Conservation (phyloP, 2,329 filamentous ascomycete species). For the Emergomyces pasteurianus region DNA sequence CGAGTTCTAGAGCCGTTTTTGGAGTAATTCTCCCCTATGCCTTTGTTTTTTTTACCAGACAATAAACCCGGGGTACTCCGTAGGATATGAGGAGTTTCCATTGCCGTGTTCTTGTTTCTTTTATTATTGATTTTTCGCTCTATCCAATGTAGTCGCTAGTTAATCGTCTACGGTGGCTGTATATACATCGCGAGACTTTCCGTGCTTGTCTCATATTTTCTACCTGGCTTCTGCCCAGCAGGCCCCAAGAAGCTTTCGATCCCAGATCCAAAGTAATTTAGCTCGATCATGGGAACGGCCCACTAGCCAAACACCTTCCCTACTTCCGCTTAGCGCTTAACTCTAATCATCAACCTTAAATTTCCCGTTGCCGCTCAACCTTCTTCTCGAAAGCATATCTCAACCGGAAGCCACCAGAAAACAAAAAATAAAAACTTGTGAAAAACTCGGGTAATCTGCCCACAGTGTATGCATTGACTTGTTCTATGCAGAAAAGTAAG, state of each 20-base stretch:
- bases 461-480: too few relatives aligned
- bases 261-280: background rate
- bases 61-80: background rate
- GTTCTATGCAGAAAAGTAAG: too few relatives aligned
- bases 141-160: background rate
- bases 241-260: background rate
- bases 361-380: background rate
- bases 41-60: background rate
- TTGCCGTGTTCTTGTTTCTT: background rate
- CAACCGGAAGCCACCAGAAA: background rate
- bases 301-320: background rate
- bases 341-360: background rate
- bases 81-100: background rate
- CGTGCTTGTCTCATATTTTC: too few relatives aligned
- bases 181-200: background rate
- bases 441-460: too few relatives aligned
- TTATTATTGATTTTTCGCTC: background rate
- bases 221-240: background rate
- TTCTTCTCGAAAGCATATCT: background rate
- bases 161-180: background rate
- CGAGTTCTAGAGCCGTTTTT: constrained; percentile 61
- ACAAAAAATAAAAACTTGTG: too few relatives aligned
- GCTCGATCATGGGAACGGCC: background rate
- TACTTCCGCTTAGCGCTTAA: background rate
- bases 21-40: background rate